Evolutionary conservation across 805 yeast species (phyloP), one percentile per base, ranked within the genome.

Genomic region (Zygosaccharomyces rouxii): DNA sequence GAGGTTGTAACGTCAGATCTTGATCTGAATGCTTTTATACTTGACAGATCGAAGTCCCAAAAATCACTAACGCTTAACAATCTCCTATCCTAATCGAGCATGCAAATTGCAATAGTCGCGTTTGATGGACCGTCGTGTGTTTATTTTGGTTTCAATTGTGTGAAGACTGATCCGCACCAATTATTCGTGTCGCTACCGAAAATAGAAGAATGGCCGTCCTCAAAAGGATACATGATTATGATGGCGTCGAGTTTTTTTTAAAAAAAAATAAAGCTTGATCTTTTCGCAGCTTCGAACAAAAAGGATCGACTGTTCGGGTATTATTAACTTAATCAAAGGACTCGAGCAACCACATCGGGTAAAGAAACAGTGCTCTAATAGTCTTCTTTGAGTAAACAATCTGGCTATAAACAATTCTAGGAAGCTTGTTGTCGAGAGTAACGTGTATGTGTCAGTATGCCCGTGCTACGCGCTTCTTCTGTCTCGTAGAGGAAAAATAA

Each of bases 11-110:
- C 23, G 14, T 13, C 10, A 11, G 35, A 41, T 28, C 18, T 25
- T 41, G 37, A 41, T 29, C 44, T 29, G 18, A 41, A 11, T 35
- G 23, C 18, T 39, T 29, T 41, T 41, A 41, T 41, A 41, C 14
- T 16, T 19, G 19, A 28, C n/a, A 29, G 44, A n/a, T 29, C 37
- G 22, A 28, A 41, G 14, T 13, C 26, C 13, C 11, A 11, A 29
- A 19, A 29, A 41, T 18, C 44, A 46, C 30, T 29, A 35, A 14
- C 16, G 9, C 21, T 18, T 29, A 39, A 51, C 44, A 44, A 48
- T 51, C 30, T 44, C 46, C 44, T 48, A 51, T 48, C 55, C 52
- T 47, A 46, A 46, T 46, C 31, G 42, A 51, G 55, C 49, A 48
- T 46, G 46, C 48, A 45, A 43, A 51, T 51, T 47, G 44, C 42